Percentiles rank a stretch among this genome's conserved stretches.
phyloP scores from a whole-genome alignment of 257 asterid species.

The Ocimum tenuiflorum region DNA sequence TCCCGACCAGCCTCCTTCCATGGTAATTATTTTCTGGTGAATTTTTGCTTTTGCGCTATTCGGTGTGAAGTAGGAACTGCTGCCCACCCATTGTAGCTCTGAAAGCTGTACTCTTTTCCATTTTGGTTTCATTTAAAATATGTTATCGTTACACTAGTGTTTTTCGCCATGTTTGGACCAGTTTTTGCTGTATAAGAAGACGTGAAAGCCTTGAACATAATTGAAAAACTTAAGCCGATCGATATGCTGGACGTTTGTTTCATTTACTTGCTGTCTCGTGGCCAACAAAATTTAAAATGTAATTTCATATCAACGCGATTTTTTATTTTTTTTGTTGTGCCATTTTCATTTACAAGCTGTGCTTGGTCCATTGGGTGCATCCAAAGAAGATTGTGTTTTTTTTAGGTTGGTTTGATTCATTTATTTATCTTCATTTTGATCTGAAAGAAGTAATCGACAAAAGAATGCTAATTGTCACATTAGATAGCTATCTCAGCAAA shows the following conservation, averaged over 20 bases:
- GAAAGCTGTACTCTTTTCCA: background rate
- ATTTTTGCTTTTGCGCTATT: background rate
- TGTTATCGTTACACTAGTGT: background rate
- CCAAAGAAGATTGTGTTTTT: background rate
- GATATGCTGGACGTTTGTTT: background rate
- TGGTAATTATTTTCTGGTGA: slow-evolving; percentile 32
- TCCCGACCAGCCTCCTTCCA: slow-evolving; percentile 95
- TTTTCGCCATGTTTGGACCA: background rate
- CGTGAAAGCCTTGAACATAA: too few species aligned
- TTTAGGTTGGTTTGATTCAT: background rate
- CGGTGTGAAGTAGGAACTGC: background rate
- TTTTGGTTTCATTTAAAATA: background rate
- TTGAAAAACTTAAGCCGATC: too few species aligned
- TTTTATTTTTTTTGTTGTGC: background rate
- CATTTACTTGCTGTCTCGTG: background rate
- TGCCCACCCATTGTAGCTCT: background rate
- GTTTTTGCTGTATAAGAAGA: too few species aligned
- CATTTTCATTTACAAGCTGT: background rate
- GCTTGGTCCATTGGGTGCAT: background rate
- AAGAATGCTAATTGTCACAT: background rate
- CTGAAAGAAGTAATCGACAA: background rate
- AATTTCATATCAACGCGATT: background rate
- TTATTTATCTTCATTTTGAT: background rate
- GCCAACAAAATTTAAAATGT: background rate
- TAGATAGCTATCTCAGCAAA: background rate